Evolutionary conservation across 1,284 basidiomycete genomes (phyloP), one percentile per base, ranked within the genome.

Genomic region (Ustilago crameri): DNA sequence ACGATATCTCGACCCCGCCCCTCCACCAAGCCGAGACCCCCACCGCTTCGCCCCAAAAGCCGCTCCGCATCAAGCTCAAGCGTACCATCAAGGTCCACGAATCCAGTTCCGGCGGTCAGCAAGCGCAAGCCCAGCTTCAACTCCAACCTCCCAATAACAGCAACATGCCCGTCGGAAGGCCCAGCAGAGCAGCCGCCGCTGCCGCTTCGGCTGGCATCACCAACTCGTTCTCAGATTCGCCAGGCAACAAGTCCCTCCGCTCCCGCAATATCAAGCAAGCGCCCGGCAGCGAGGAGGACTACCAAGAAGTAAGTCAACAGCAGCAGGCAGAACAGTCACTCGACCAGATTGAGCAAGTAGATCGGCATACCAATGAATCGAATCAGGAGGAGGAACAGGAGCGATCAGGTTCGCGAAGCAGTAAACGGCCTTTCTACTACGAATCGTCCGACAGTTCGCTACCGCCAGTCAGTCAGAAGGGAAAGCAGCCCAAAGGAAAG

Each of bases 231-330:
- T 55, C 56, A 43, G 56, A 55, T 41, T 51, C 20, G 22, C 30
- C 47, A 10, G 18, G 10, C 26, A 40, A 10, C 18, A 56, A 56
- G 17, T 40, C 56, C 24, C 38, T 38, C 35, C 56, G 63, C 37
- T 15, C 17, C 26, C 63, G 63, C 35, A 43, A 47, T 23, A 26
- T 48, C 56, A 66, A 66, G 48, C 51, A 66, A 38, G 47, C 43
- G 24, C 63, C 63, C 32, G 56, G 56, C 26, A 66, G 63, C 52
- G 63, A 66, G 42, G 63, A 66, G 48, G 63, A 66, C 24, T 66
- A 59, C 49, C 30, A 30, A 30, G 44, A 66, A 66, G 52, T 59
- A 54, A 26, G 23, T 15, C 59, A 17, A 32, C 42, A 10, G 24
- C 14, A 18, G 4, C 22, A 38, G n/a, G 12, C 7, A 5, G 15